Conservation (phyloP, 164 flowering plant genomes). For the Saururus chinensis region DNA sequence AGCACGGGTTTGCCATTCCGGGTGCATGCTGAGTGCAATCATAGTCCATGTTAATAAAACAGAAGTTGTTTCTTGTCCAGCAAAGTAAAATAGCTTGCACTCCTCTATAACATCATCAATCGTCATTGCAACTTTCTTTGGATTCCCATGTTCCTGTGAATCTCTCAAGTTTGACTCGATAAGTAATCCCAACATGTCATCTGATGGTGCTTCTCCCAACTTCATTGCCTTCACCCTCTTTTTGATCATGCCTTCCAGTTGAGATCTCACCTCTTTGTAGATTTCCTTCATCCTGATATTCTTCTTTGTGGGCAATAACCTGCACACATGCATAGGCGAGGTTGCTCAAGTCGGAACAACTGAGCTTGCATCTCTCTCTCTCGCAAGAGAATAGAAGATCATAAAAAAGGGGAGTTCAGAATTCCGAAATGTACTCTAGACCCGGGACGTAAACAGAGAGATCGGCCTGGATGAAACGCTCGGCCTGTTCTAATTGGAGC, state of each 20-base stretch:
- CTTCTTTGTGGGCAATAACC: constrained; percentile 40
- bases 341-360: too few species aligned
- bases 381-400: not conserved
- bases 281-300: constrained; percentile 32
- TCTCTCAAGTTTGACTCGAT: constrained; percentile 20
- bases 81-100: too few species aligned
- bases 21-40: constrained; percentile 9
- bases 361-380: too few species aligned
- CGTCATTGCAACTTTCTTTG: constrained; percentile 20
- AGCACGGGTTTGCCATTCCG: constrained; percentile 8
- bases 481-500: constrained; percentile 5
- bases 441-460: constrained; percentile 5
- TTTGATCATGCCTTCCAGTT: constrained; percentile 5
- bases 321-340: not conserved
- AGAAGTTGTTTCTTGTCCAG: constrained; percentile 7
- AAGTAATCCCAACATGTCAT: too few species aligned
- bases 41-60: not conserved
- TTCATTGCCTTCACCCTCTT: constrained; percentile 7
- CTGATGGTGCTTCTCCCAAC: too few species aligned
- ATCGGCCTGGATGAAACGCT: not conserved
- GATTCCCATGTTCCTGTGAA: constrained; percentile 12
- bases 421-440: not conserved
- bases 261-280: constrained; percentile 13
- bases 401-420: not conserved
- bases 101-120: too few species aligned